Conservation (phyloP, 108 stramenopile species). For the Parmales sp. region DNA sequence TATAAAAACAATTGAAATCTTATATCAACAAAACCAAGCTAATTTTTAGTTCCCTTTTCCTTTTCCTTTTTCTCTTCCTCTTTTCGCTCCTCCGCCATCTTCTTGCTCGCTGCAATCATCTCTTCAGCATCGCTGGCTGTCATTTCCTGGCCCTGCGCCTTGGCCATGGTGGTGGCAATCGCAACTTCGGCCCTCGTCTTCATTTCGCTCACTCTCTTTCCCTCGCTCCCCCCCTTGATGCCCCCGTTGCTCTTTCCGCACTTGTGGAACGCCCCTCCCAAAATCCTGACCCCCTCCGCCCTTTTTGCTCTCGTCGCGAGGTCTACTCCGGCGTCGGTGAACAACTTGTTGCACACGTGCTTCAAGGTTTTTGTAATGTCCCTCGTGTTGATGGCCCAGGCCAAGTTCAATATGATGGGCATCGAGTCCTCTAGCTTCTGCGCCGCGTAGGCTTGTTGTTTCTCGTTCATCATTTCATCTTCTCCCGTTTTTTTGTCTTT, state of each 20-base stretch:
- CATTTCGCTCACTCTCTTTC: too few species aligned
- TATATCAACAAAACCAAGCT: too few species aligned
- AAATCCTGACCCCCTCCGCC: slow-evolving; percentile 54
- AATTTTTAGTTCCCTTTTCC: too few species aligned
- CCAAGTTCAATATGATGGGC: slow-evolving; percentile 59
- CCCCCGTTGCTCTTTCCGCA: slow-evolving; percentile 27
- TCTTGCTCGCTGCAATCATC: slow-evolving; percentile 57
- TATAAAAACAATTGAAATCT: too few species aligned
- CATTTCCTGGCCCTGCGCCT: slow-evolving; percentile 81
- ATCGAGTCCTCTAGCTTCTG: slow-evolving; percentile 36
- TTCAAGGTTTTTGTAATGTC: slow-evolving; percentile 64
- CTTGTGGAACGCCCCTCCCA: slow-evolving; percentile 57
- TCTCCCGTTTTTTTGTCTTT: slow-evolving; percentile 15
- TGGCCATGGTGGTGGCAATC: slow-evolving; percentile 75
- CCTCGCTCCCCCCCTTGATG: slow-evolving; percentile 34
- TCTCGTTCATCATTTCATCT: not conserved
- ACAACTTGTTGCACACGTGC: slow-evolving; percentile 59
- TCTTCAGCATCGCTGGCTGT: slow-evolving; percentile 64
- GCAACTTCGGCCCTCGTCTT: slow-evolving; percentile 71
- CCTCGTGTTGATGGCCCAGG: slow-evolving; percentile 65
- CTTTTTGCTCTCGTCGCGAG: slow-evolving; percentile 40
- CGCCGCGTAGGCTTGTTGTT: slow-evolving; percentile 43
- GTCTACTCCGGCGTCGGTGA: slow-evolving; percentile 52
- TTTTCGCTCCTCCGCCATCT: not conserved
- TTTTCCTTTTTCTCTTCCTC: not conserved